Evolutionary conservation across 1,139 yeast genomes (phyloP).

Genomic region (Yamadazyma oceani): DNA sequence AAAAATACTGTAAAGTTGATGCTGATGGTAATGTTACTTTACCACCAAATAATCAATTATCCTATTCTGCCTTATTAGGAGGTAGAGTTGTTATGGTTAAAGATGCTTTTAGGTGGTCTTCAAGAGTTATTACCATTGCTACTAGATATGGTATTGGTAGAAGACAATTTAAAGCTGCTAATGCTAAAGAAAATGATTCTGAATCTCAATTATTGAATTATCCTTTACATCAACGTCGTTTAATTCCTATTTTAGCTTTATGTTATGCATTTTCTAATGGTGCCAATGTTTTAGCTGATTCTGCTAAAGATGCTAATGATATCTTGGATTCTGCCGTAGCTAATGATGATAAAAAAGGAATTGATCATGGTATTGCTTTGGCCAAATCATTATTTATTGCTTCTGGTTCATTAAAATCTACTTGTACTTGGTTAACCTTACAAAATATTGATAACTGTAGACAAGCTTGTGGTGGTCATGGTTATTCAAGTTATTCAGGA

Average conservation of each 20-base stretch:
- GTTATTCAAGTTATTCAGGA: slow-evolving; percentile 48
- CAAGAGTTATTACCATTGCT: slow-evolving; percentile 80
- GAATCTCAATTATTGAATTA: slow-evolving; percentile 76
- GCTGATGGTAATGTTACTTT: slow-evolving; percentile 65
- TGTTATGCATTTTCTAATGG: slow-evolving; percentile 78
- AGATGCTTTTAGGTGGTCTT: slow-evolving; percentile 80
- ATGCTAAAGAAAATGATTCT: slow-evolving; percentile 25
- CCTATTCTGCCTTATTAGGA: slow-evolving; percentile 82
- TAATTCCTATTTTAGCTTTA: slow-evolving; percentile 77
- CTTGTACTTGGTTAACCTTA: slow-evolving; percentile 50
- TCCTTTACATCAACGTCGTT: slow-evolving; percentile 82
- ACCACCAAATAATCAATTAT: slow-evolving; percentile 82
- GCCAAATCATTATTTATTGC: slow-evolving; percentile 48
- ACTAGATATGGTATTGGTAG: slow-evolving; percentile 86
- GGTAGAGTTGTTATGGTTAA: slow-evolving; percentile 90
- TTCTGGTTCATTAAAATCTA: slow-evolving; percentile 49
- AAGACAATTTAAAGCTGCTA: slow-evolving; percentile 62
- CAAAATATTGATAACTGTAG: slow-evolving; percentile 48
- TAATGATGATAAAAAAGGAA: slow-evolving; percentile 39
- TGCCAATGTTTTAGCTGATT: slow-evolving; percentile 57
- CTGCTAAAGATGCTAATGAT: slow-evolving; percentile 51
- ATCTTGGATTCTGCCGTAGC: slow-evolving; percentile 54
- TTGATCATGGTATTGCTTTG: slow-evolving; percentile 38
- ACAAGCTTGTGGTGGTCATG: slow-evolving; percentile 56
- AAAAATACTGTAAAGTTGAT: slow-evolving; percentile 75